Conservation (phyloP, 2,329 filamentous ascomycete genomes). For the Trichophyton schoenleinii region DNA sequence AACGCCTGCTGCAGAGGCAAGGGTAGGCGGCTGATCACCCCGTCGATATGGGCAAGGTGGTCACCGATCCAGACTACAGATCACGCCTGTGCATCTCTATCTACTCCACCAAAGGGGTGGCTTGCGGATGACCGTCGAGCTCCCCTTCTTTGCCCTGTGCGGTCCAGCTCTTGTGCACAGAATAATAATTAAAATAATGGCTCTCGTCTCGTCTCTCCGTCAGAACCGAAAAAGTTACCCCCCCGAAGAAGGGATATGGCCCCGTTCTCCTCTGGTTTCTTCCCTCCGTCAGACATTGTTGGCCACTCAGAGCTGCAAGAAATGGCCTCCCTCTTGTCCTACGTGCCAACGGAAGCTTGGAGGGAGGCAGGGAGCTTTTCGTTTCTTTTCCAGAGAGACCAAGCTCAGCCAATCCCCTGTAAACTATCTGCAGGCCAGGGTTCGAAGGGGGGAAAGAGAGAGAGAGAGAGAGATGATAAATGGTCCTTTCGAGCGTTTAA, state of each 20-base stretch:
- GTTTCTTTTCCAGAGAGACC: background rate
- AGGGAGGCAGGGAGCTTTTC: background rate
- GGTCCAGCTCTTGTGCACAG: background rate
- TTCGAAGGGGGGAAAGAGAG: background rate
- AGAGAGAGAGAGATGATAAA: background rate
- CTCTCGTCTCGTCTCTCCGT: background rate
- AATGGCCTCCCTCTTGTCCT: background rate
- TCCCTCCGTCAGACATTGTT: background rate
- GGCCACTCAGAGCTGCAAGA: background rate
- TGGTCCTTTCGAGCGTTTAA: background rate
- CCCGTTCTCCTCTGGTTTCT: background rate
- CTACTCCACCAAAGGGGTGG: background rate
- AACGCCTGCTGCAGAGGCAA: slow-evolving; percentile 1
- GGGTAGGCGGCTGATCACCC: slow-evolving; percentile 3
- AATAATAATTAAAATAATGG: background rate
- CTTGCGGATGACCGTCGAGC: background rate
- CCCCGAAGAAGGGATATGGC: no score
- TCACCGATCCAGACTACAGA: background rate
- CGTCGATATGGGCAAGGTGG: background rate
- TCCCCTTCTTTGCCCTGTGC: background rate
- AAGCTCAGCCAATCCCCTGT: background rate
- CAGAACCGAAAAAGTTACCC: background rate
- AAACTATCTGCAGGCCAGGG: background rate
- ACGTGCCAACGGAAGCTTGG: background rate
- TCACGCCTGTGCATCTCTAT: background rate